These are phyloP conservation scores for Themeda triandra DNA, from an alignment of 176 grass and related monocot genomes.

Conservation along the genomic window DNA sequence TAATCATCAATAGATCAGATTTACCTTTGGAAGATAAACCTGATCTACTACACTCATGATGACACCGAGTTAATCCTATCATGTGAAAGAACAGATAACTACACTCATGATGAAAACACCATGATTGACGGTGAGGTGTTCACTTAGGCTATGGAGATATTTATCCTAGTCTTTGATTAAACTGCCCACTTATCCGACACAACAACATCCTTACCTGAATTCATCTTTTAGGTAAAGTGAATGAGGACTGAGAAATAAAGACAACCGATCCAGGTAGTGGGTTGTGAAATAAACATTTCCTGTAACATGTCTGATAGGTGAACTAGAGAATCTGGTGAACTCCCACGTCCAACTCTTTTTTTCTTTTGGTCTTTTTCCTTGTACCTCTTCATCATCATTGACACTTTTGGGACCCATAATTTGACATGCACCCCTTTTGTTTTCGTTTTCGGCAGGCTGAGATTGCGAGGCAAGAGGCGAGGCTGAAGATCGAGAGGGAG, in stretches of 20 bases:
- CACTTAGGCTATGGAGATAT: neutral
- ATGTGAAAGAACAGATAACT: neutral
- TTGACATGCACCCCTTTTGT: neutral
- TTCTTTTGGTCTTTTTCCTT: neutral
- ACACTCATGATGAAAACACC: neutral
- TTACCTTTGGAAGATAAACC: neutral
- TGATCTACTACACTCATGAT: slow-evolving; percentile 2
- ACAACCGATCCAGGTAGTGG: neutral
- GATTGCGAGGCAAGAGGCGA: slow-evolving; percentile 76
- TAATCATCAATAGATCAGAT: neutral
- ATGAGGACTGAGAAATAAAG: slow-evolving; percentile 5
- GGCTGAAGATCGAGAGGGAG: slow-evolving; percentile 84
- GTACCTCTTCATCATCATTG: neutral
- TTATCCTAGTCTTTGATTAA: neutral
- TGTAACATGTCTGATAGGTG: neutral
- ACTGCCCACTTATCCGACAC: neutral
- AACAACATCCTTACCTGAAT: neutral
- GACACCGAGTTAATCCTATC: neutral
- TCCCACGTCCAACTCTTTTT: neutral
- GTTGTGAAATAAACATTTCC: neutral
- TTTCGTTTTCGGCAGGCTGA: slow-evolving; percentile 50
- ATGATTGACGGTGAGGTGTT: neutral
- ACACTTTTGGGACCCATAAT: neutral
- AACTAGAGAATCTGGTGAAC: neutral
- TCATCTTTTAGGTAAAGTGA: slow-evolving; percentile 11